Percentiles rank a stretch among this genome's conserved stretches.
Evolutionary conservation across 768 basidiomycete genomes (phyloP).

Genomic region (Naematelia aurantialba): DNA sequence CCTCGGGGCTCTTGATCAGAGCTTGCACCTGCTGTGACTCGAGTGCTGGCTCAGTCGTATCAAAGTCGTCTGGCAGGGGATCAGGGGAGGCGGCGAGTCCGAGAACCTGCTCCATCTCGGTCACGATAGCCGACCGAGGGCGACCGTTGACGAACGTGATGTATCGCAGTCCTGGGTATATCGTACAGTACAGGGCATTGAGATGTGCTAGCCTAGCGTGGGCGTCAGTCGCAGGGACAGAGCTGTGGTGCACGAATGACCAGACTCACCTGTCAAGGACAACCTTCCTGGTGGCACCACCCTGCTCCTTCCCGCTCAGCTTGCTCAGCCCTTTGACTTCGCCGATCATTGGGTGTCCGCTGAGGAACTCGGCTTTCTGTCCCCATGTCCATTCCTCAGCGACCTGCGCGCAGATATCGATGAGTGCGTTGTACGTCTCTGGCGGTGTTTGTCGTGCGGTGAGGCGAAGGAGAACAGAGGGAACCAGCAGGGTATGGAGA

Average conservation of each 20-base stretch:
- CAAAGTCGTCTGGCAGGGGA: constrained; percentile 27
- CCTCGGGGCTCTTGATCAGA: constrained; percentile 7
- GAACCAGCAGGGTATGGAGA: constrained; percentile 58
- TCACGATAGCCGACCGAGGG: constrained; percentile 63
- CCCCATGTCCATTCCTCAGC: constrained; percentile 34
- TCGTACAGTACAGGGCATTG: constrained; percentile 70
- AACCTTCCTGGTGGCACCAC: constrained; percentile 65
- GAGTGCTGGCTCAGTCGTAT: constrained; percentile 51
- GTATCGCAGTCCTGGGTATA: constrained; percentile 72
- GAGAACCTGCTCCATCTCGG: constrained; percentile 73
- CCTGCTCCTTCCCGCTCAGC: constrained; percentile 80
- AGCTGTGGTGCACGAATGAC: no score
- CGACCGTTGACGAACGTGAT: constrained; percentile 91
- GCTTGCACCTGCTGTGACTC: constrained; percentile 11
- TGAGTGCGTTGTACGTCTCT: constrained; percentile 17
- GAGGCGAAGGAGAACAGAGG: constrained; percentile 25
- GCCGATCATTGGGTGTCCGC: constrained; percentile 85
- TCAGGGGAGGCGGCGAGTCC: constrained; percentile 36
- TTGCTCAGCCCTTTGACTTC: no score
- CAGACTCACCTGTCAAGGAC: constrained; percentile 60
- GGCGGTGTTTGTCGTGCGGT: constrained; percentile 50
- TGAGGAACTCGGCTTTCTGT: constrained; percentile 62
- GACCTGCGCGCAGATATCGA: constrained; percentile 26
- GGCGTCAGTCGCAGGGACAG: neutral
- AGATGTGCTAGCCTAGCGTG: constrained; percentile 58